These are phyloP conservation scores for Helianthus tuberosus DNA, from an alignment of 129 eudicot genomes.

Conservation along the genomic window DNA sequence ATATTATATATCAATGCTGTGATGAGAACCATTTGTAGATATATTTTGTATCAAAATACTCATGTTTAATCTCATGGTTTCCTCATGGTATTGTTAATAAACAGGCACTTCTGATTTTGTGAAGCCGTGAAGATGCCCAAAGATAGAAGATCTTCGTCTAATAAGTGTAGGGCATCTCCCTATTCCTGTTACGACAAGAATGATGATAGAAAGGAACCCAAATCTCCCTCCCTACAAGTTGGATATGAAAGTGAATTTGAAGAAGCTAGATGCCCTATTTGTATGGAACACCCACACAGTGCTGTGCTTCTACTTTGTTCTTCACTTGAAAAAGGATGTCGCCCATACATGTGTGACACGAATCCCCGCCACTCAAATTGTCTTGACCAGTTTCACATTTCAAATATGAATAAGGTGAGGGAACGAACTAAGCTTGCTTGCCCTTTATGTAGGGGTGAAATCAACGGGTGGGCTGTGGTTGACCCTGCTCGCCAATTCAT, in stretches of 20 bases:
- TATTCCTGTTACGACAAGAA: constrained; percentile 42
- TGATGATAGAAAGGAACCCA: constrained; percentile 21
- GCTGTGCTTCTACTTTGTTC: constrained; percentile 63
- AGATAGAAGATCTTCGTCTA: constrained; percentile 48
- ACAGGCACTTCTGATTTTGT: not conserved
- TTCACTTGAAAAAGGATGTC: constrained; percentile 70
- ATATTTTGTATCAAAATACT: not conserved
- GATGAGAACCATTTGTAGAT: not conserved
- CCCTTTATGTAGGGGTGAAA: constrained; percentile 66
- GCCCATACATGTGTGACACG: constrained; percentile 74
- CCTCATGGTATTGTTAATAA: constrained; percentile 14
- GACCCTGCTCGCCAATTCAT: constrained; percentile 52
- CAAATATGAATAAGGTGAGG: constrained; percentile 11
- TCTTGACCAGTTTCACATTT: constrained; percentile 58
- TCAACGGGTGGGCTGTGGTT: constrained; percentile 46
- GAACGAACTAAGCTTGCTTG: constrained; percentile 34
- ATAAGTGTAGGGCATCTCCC: constrained; percentile 48
- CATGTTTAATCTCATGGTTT: not conserved
- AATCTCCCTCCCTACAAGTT: constrained; percentile 17
- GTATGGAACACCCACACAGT: constrained; percentile 76
- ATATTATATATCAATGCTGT: not conserved
- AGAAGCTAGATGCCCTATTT: constrained; percentile 64
- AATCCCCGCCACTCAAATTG: constrained; percentile 73
- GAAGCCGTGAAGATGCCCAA: constrained; percentile 54
- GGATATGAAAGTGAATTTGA: constrained; percentile 56